Base-by-base conservation (phyloP, 345 rosid genomes). In the Eutrema heterophyllum region DNA sequence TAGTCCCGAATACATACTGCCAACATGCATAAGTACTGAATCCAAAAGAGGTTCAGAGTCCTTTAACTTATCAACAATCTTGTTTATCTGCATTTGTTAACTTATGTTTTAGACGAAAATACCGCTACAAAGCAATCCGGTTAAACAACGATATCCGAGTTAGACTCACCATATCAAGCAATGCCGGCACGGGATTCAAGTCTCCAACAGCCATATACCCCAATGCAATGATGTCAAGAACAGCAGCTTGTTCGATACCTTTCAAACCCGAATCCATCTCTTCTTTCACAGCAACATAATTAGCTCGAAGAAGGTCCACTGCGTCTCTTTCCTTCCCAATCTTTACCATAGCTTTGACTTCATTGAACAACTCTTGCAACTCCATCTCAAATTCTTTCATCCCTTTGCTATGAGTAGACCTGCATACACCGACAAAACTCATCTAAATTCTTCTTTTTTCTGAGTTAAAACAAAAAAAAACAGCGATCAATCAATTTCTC, bases 181-280 rank as follows among this genome's bases (percentile, higher is more conserved):
- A 32, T 2, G 78, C 75, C 3, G 55, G 78, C 10, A 90, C 83
- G 33, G 78, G 67, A 70, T 86, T 86, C 64, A 85, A 66, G 75
- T 89, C 87, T 76, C 96, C 97, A 58, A 85, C 51, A 75, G 84
- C 86, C 87, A 86, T 78, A 73, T 86, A 89, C 3, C 97, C 97
- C 81, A 93, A 71, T 13, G 93, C 89, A 75, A 90, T 75, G 61
- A 89, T 74, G 71, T 93, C 96, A 59, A 93, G 93, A 62, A 83
- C 71, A 54, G 97, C 94, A 77, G 87, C 92, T 86, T 90, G 87
- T 74, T 89, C 84, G 15, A 90, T 61, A 72, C 96, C 86, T 80
- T 72, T 77, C 36, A 73, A 59, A 68, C 97, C 97, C 0, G 81
- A 82, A 73, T 79, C 70, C 5, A 90, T 81, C 80, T 82, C 87